These are phyloP conservation scores for Pugionium cornutum DNA, from an alignment of 345 rosid species.

Conservation along the genomic window DNA sequence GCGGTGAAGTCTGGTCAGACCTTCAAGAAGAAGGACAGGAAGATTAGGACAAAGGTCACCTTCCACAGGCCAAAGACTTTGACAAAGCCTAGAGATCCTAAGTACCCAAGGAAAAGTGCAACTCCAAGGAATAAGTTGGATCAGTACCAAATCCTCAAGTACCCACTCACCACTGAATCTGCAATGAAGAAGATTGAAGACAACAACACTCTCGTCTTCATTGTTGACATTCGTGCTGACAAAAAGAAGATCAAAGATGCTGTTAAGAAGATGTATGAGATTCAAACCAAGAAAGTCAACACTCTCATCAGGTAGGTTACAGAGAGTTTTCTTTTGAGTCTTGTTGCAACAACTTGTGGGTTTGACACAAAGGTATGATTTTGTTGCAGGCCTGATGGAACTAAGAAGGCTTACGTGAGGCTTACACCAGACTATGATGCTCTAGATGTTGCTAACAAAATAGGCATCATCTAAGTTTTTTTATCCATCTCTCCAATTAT, in stretches of 20 bases:
- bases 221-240: slow-evolving; percentile 87
- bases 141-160: slow-evolving; percentile 86
- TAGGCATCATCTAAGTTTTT: slow-evolving; percentile 64
- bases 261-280: slow-evolving; percentile 93
- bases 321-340: not conserved
- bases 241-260: slow-evolving; percentile 93
- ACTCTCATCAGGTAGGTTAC: slow-evolving; percentile 68
- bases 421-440: slow-evolving; percentile 64
- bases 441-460: slow-evolving; percentile 74
- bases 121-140: slow-evolving; percentile 90
- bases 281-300: slow-evolving; percentile 86
- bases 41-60: slow-evolving; percentile 78
- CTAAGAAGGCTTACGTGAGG: slow-evolving; percentile 71
- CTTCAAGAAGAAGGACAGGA: slow-evolving; percentile 73
- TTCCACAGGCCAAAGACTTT: slow-evolving; percentile 85
- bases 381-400: slow-evolving; percentile 67
- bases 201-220: slow-evolving; percentile 86
- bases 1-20: slow-evolving; percentile 75
- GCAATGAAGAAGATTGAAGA: slow-evolving; percentile 95
- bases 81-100: slow-evolving; percentile 69
- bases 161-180: slow-evolving; percentile 84
- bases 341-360: not conserved
- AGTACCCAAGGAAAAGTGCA: slow-evolving; percentile 79
- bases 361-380: not conserved
- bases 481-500: slow-evolving; percentile 21